Evolutionary conservation across 2,329 filamentous ascomycete genomes (phyloP), one percentile per base, ranked within the genome.

Genomic region (Aspergillus tamarii): DNA sequence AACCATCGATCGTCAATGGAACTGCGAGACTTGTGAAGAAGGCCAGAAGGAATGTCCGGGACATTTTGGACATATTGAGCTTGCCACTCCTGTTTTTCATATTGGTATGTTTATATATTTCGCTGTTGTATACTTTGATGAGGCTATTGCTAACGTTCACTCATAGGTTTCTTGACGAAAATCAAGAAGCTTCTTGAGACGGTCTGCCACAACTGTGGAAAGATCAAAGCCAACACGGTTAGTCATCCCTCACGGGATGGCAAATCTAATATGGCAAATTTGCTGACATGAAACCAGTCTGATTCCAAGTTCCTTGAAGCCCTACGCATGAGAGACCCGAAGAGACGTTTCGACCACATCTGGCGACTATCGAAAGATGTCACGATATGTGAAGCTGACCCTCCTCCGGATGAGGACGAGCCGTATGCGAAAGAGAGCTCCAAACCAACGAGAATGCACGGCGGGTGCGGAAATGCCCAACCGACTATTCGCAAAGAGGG

Each of bases 161-260:
- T 46, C 73, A 83, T 85, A 84, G 95, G 95, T 74, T 99, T 97
- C 82, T 91, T 99, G 83, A 96, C 92, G 80, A 98, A 98, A 84
- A 94, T 97, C 82, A 99, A 99, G 86, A 99, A 98, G 85, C 88
- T 99, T 73, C 85, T 99, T 80, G 96, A 99, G 86, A 95, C 94
- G 72, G 94, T 99, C 80, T 99, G 96, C 87, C 94, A 97, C 84
- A 97, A 96, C 81, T 99, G 96, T 86, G 94, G 94, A 83, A 96
- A 95, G 85, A 92, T 98, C 77, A 88, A 97, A 85, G 91, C 93
- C 82, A 94, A 98, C 87, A 92, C 93, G 90, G 94, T 98, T 90
- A 93, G 94, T 96, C 84, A 85, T 84, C 84, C 84, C 84, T 83
- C 78, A 75, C 77, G 81, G 82, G 80, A 84, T 84, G 82, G 81